phyloP scores from a whole-genome alignment of 257 asterid genomes.

The Buddleja alternifolia region DNA sequence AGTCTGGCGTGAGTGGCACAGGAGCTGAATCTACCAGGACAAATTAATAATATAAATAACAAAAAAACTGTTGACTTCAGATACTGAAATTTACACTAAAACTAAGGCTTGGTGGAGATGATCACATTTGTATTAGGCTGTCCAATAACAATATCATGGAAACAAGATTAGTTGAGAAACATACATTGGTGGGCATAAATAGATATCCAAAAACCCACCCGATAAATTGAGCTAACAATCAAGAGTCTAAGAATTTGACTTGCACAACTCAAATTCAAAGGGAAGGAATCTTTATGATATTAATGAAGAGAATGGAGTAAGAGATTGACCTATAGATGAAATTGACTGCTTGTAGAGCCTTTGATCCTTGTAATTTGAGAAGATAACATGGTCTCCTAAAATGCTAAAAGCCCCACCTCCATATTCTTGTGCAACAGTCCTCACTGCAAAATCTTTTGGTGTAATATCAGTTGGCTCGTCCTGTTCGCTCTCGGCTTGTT shows the following conservation, averaged over 20 bases:
- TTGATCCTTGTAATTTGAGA: conserved; percentile 92
- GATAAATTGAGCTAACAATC: background rate
- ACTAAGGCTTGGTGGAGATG: background rate
- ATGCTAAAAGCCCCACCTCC: conserved; percentile 92
- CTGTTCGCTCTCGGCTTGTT: conserved; percentile 61
- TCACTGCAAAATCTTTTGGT: conserved; percentile 78
- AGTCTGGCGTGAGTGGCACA: conserved; percentile 86
- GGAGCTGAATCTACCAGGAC: conserved; percentile 71
- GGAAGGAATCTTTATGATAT: background rate
- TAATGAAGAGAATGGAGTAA: conserved; percentile 16
- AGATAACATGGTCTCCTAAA: conserved; percentile 60
- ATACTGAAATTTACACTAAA: conserved; percentile 18
- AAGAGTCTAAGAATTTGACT: background rate
- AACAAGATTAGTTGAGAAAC: conserved; percentile 11
- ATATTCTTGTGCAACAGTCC: conserved; percentile 88
- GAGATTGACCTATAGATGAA: conserved; percentile 56
- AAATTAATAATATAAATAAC: conserved; percentile 14
- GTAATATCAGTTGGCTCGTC: conserved; percentile 66
- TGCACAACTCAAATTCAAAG: background rate
- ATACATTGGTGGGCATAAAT: background rate
- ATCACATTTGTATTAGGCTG: background rate
- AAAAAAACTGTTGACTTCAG: conserved; percentile 14
- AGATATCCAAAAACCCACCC: background rate
- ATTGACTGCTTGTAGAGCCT: conserved; percentile 75
- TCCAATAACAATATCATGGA: background rate